Conservation (phyloP, 805 yeast genomes). For the Wickerhamomyces mucosus region DNA sequence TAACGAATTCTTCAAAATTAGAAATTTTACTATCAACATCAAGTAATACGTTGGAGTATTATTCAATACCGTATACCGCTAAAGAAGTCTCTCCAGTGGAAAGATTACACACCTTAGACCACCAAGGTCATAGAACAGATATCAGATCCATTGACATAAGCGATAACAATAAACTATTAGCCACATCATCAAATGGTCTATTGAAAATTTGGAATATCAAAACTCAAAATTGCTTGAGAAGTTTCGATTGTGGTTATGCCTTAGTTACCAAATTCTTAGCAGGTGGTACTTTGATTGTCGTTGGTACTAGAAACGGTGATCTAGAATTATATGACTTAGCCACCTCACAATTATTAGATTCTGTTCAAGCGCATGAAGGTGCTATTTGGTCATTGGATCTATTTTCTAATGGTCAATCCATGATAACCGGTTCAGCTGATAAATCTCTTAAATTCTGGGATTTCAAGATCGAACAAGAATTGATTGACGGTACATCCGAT, state of each 20-base stretch:
- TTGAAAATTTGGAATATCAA: constrained; percentile 82
- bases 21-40: constrained; percentile 58
- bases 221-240: constrained; percentile 68
- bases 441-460: constrained; percentile 87
- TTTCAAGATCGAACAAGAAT: constrained; percentile 54
- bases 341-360: constrained; percentile 62
- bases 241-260: constrained; percentile 85
- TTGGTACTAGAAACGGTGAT: constrained; percentile 84
- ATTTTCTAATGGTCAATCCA: constrained; percentile 72
- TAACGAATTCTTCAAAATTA: constrained; percentile 34
- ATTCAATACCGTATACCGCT: constrained; percentile 48
- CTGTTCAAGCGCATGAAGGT: constrained; percentile 69
- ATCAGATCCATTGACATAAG: constrained; percentile 77
- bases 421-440: constrained; percentile 93
- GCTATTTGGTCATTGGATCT: constrained; percentile 90
- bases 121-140: constrained; percentile 85
- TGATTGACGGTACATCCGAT: constrained; percentile 57
- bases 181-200: constrained; percentile 85
- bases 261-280: constrained; percentile 76
- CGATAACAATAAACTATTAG: constrained; percentile 68
- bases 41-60: constrained; percentile 69
- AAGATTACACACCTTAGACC: constrained; percentile 52
- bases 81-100: constrained; percentile 40
- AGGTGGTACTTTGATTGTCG: constrained; percentile 79
- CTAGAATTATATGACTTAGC: constrained; percentile 82